Conservation (phyloP, 257 asterid genomes). For the Fraxinus pennsylvanica region DNA sequence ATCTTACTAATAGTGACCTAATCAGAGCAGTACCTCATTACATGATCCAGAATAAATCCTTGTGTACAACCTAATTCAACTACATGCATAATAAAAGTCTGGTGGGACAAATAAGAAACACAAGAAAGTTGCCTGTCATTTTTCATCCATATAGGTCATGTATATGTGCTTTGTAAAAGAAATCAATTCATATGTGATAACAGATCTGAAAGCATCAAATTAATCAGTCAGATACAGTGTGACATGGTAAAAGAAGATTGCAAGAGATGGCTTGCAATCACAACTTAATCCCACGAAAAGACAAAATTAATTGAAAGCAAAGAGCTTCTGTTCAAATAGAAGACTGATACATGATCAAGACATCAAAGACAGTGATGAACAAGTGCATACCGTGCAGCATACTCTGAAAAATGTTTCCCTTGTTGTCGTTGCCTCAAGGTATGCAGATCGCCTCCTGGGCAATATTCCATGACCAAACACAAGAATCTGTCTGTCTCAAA, state of each 20-base stretch:
- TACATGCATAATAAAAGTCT: not conserved
- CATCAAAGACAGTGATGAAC: not conserved
- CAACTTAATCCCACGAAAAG: not conserved
- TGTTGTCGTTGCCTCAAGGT: conserved; percentile 53
- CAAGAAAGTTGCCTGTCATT: not conserved
- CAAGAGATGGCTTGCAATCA: not conserved
- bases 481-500: conserved; percentile 57
- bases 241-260: not conserved
- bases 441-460: conserved; percentile 65
- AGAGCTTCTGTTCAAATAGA: not conserved
- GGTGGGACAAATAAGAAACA: not conserved
- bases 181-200: not conserved
- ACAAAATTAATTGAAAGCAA: not conserved
- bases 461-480: conserved; percentile 60
- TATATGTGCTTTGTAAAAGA: not conserved
- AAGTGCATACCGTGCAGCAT: conserved; percentile 52
- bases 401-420: conserved; percentile 59
- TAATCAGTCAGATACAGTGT: not conserved
- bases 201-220: not conserved
- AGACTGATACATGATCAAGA: not conserved
- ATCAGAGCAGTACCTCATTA: not conserved
- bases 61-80: not conserved
- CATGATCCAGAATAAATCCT: not conserved
- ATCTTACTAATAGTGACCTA: not conserved
- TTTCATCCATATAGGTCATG: not conserved